Percentiles rank a stretch among this genome's conserved stretches.
phyloP scores from a whole-genome alignment of 306 rosid genomes.

The Fragaria nilgerrensis region DNA sequence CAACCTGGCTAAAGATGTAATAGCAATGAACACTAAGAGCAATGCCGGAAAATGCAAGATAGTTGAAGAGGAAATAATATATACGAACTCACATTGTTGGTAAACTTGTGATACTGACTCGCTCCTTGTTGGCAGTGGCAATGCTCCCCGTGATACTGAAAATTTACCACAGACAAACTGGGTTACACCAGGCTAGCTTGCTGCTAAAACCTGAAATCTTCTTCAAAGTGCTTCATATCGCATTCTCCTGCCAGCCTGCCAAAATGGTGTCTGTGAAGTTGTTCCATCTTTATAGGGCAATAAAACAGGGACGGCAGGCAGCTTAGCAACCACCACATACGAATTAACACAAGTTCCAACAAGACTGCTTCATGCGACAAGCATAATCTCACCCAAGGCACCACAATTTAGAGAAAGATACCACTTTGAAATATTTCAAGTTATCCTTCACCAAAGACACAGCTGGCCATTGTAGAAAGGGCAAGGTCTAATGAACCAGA shows the following conservation, averaged over 20 bases:
- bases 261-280: background rate
- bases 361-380: background rate
- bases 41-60: background rate
- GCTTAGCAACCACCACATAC: conserved; percentile 5
- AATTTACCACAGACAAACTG: background rate
- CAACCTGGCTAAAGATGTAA: background rate
- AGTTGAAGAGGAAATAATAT: background rate
- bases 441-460: background rate
- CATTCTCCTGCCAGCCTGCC: conserved; percentile 4
- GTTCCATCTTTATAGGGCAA: background rate
- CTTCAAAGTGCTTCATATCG: background rate
- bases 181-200: background rate
- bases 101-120: background rate
- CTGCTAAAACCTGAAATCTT: background rate
- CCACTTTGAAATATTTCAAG: background rate
- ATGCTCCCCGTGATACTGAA: background rate
- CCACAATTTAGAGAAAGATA: background rate
- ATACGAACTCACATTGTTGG: background rate
- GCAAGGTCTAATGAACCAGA: background rate
- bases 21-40: background rate
- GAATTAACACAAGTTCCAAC: background rate
- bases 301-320: background rate
- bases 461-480: background rate
- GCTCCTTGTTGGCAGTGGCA: background rate
- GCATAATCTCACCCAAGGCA: background rate